These are phyloP conservation scores for Verbena officinalis DNA, from an alignment of 257 asterid genomes.

Conservation along the genomic window DNA sequence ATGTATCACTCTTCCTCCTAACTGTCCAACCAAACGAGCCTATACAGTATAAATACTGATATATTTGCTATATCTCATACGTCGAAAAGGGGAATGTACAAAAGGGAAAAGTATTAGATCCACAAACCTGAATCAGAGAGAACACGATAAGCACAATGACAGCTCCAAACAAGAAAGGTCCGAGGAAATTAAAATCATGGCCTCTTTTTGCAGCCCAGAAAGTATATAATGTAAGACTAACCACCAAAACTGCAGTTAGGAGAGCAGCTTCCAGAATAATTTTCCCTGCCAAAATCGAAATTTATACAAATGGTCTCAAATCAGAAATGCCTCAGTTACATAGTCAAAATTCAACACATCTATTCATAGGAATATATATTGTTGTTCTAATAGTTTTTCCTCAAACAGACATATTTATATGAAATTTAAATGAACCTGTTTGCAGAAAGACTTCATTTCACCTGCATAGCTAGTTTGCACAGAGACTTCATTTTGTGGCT, in stretches of 20 bases:
- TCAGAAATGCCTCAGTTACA: background rate
- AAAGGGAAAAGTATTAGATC: background rate
- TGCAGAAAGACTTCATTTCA: background rate
- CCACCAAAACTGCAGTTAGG: slow-evolving; percentile 51
- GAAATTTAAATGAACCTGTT: background rate
- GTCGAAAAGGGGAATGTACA: background rate
- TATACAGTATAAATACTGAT: background rate
- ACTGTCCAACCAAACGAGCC: no score
- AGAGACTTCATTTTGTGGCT: no score
- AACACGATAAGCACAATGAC: slow-evolving; percentile 47
- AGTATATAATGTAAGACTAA: slow-evolving; percentile 61
- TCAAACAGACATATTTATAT: background rate
- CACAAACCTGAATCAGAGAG: slow-evolving; percentile 51
- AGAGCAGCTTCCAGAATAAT: slow-evolving; percentile 54
- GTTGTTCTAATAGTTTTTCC: background rate
- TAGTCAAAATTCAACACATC: no score
- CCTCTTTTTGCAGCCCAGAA: slow-evolving; percentile 69
- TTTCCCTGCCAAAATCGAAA: slow-evolving; percentile 44
- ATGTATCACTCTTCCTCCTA: no score
- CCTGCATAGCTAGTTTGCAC: background rate
- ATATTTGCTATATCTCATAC: background rate
- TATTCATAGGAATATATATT: background rate
- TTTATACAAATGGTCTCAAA: background rate
- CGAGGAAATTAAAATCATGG: slow-evolving; percentile 58
- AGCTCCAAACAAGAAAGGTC: slow-evolving; percentile 60